Evolutionary conservation across 177 flowering plant genomes (phyloP).

Genomic region (Vitis hybrid): DNA sequence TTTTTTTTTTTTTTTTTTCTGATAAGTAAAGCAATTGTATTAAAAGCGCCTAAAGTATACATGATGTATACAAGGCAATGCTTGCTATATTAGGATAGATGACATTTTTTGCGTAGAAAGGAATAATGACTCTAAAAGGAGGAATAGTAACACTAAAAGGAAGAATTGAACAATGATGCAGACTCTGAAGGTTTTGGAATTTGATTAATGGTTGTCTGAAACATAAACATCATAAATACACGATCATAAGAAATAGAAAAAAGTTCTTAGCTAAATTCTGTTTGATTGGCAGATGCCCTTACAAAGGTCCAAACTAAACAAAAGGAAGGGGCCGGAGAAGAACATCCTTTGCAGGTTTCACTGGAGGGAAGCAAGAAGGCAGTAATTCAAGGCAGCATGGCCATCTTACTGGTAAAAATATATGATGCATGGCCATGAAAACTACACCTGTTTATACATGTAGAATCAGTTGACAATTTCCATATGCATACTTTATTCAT

Average conservation of each 20-base stretch:
- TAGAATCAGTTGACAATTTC: not conserved
- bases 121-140: too few relatives aligned
- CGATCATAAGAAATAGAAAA: not conserved
- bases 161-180: not conserved
- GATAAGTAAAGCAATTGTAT: too few relatives aligned
- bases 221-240: not conserved
- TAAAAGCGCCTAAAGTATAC: too few relatives aligned
- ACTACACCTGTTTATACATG: not conserved
- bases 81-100: too few relatives aligned
- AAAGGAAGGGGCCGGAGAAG: constrained; percentile 48
- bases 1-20: too few relatives aligned
- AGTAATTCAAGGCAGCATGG: constrained; percentile 89
- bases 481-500: too few relatives aligned
- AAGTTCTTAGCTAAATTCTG: constrained; percentile 18
- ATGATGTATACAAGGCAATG: too few relatives aligned
- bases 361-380: constrained; percentile 78
- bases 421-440: not conserved
- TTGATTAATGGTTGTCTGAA: not conserved
- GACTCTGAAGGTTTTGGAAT: not conserved
- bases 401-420: constrained; percentile 64
- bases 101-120: too few relatives aligned
- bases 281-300: constrained; percentile 58
- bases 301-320: constrained; percentile 35
- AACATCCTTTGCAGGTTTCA: constrained; percentile 49
- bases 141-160: not conserved